Conservation (phyloP, 2,329 filamentous ascomycete species). For the Macrophomina tecta region DNA sequence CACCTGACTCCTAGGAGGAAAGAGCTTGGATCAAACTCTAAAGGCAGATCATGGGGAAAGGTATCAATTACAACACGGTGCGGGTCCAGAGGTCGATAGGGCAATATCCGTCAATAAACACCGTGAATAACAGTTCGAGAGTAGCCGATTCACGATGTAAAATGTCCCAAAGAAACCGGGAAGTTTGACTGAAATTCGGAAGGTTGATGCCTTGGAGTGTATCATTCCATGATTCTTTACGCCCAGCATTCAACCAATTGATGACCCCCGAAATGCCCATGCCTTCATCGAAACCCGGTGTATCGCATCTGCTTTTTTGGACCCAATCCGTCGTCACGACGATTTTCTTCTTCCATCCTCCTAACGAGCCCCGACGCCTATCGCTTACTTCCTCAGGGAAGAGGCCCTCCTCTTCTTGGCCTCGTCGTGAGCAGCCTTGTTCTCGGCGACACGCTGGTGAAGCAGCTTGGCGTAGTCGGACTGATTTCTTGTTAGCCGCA, state of each 20-base stretch:
- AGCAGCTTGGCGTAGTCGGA: slow-evolving; percentile 97
- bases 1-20: too few relatives aligned
- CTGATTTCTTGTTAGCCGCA: slow-evolving; percentile 59
- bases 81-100: too few relatives aligned
- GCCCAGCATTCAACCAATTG: slow-evolving; percentile 27
- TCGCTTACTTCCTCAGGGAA: slow-evolving; percentile 82
- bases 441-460: slow-evolving; percentile 95
- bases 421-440: slow-evolving; percentile 92
- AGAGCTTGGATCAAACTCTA: too few relatives aligned
- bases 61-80: too few relatives aligned
- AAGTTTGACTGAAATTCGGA: slow-evolving; percentile 26
- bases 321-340: slow-evolving; percentile 10
- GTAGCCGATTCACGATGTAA: neutral
- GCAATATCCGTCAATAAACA: too few relatives aligned
- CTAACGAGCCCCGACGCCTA: slow-evolving; percentile 4
- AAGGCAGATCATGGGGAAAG: too few relatives aligned
- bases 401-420: slow-evolving; percentile 95
- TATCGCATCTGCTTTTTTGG: slow-evolving; percentile 29
- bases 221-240: slow-evolving; percentile 28
- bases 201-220: slow-evolving; percentile 28
- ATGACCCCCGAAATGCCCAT: slow-evolving; percentile 29
- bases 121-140: too few relatives aligned
- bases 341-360: slow-evolving; percentile 10
- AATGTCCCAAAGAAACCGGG: slow-evolving; percentile 18
- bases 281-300: slow-evolving; percentile 28